phyloP scores from a whole-genome alignment of 805 yeast genomes.

The Saccharomyces mikatae region DNA sequence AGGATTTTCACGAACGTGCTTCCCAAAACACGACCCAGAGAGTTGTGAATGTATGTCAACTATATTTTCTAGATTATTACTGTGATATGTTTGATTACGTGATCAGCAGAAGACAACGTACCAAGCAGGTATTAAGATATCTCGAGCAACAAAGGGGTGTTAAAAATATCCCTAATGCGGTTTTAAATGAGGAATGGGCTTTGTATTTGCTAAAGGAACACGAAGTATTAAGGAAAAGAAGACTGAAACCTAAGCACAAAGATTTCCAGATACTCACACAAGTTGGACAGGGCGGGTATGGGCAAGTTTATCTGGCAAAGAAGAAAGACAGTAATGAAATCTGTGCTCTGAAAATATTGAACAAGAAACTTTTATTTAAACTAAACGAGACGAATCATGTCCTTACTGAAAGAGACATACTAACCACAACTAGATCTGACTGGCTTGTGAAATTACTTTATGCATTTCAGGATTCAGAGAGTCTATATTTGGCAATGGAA shows the following conservation, averaged over 20 bases:
- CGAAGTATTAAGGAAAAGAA: conserved; percentile 73
- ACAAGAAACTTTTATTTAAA: conserved; percentile 76
- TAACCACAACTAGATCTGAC: conserved; percentile 87
- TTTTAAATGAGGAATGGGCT: conserved; percentile 54
- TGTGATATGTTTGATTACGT: conserved; percentile 94
- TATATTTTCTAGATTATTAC: conserved; percentile 90
- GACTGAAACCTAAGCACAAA: conserved; percentile 86
- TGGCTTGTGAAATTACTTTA: conserved; percentile 92
- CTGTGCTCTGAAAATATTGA: conserved; percentile 88
- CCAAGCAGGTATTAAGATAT: conserved; percentile 55
- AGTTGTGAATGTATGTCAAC: conserved; percentile 82
- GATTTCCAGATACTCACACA: conserved; percentile 96
- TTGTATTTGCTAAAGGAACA: conserved; percentile 79
- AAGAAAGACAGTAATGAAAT: conserved; percentile 91
- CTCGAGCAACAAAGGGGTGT: conserved; percentile 32
- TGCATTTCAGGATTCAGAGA: conserved; percentile 89
- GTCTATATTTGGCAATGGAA: conserved; percentile 94
- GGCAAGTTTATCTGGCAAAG: conserved; percentile 91
- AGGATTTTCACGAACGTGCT: conserved; percentile 50
- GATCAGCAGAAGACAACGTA: conserved; percentile 74
- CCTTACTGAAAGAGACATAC: conserved; percentile 89
- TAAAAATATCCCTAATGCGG: conserved; percentile 30
- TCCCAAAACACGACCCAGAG: conserved; percentile 72
- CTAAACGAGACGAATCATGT: conserved; percentile 94
- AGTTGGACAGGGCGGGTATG: conserved; percentile 99